Evolutionary conservation across 352 stramenopile species (phyloP), one percentile per base, ranked within the genome.

Genomic region (Phytophthora tubulina): DNA sequence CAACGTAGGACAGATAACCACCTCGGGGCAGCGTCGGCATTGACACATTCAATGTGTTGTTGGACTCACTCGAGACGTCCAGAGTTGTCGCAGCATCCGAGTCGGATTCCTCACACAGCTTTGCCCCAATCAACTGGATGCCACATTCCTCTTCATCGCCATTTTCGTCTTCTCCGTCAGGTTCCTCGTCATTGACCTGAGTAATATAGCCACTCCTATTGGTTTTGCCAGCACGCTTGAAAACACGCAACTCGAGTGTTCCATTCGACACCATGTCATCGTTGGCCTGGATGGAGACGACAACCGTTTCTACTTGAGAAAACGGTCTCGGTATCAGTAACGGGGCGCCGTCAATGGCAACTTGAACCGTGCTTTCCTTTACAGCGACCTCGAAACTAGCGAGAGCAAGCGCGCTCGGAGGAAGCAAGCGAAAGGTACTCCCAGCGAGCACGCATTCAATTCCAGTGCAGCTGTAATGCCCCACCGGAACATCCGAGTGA

Each of bases 381-480:
- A 67, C 65, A 21, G 74, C 73, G 46, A 95, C 83, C 49, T 80
- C 70, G 50, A 95, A 92, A 11, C 32, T 54, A 21, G 81, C 72
- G 1, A 72, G 42, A 33, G 62, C 57, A 35, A 89, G 54, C 5
- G 79, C 76, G 7, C 49, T 44, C 2, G 58, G 41, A 31, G 72
- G 69, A 45, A 91, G 60, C 17, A 94, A 70, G 8, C 60, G 65
- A 46, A 94, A 91, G 2, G 78, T 75, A 31, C 75, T 86, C 6
- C 83, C 84, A 3, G 81, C 83, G 5, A 94, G 59, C 0, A 85
- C 63, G 44, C 86, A 92, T 45, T 91, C 83, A 14, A 92, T 72
- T 6, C 74, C 59, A 21, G 71, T 79, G 60, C 86, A 94, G 5
- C 70, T 72, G 61, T 92, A 94, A 3, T 42, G 38, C 2, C 86